Conservation (phyloP, 768 basidiomycete genomes). For the Mycena metata region DNA sequence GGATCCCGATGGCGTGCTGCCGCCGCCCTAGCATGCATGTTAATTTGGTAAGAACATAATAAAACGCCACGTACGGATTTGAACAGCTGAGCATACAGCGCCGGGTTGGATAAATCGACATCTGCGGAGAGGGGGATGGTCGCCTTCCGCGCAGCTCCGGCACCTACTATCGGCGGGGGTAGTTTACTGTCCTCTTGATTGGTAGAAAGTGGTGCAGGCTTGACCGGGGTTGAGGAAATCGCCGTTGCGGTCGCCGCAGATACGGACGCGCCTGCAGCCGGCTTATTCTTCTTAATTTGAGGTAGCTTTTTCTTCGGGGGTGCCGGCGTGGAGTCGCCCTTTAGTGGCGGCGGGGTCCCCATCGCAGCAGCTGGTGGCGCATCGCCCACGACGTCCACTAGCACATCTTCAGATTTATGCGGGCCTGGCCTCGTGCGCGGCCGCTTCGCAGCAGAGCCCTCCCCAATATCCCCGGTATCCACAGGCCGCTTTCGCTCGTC, state of each 20-base stretch:
- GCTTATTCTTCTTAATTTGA: constrained; percentile 77
- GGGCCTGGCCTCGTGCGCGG: constrained; percentile 45
- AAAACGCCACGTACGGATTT: constrained; percentile 57
- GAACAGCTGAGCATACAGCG: constrained; percentile 76
- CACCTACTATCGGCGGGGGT: constrained; percentile 36
- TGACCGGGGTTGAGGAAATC: constrained; percentile 15
- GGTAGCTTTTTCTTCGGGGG: constrained; percentile 77
- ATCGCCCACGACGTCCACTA: constrained; percentile 53
- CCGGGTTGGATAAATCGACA: constrained; percentile 72
- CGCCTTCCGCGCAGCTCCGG: constrained; percentile 56
- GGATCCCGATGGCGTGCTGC: constrained; percentile 60
- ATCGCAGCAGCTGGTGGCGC: constrained; percentile 28
- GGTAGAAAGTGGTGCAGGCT: constrained; percentile 44
- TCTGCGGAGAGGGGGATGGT: constrained; percentile 64
- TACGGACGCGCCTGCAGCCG: constrained; percentile 41
- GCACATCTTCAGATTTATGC: constrained; percentile 44
- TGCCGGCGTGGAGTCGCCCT: constrained; percentile 50
- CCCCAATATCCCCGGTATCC: constrained; percentile 34
- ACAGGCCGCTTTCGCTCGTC: constrained; percentile 55
- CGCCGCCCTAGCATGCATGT: constrained; percentile 51
- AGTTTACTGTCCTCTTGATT: constrained; percentile 44
- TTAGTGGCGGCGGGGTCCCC: constrained; percentile 43
- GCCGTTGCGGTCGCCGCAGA: constrained; percentile 42
- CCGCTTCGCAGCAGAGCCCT: constrained; percentile 48
- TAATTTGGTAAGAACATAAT: not conserved